Percentiles rank a stretch among this genome's conserved stretches.
phyloP scores from a whole-genome alignment of 2,329 filamentous ascomycete species.

The Plectosphaerella plurivora region DNA sequence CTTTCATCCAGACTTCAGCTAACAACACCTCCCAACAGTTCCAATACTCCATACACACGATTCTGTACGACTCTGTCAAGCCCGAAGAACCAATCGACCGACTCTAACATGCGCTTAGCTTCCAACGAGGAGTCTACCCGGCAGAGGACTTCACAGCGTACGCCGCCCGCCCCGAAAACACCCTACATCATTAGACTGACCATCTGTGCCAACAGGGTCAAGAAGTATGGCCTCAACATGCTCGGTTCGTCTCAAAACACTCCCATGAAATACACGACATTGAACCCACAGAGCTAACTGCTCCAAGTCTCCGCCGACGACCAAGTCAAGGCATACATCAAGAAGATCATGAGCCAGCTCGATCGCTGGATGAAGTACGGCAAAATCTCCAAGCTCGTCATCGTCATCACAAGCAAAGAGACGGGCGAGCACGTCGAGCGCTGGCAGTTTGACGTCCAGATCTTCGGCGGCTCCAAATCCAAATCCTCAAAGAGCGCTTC shows the following conservation, averaged over 20 bases:
- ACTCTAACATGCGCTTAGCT: slow-evolving; percentile 44
- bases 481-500: slow-evolving; percentile 47
- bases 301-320: slow-evolving; percentile 80
- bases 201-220: slow-evolving; percentile 49
- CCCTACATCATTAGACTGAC: not conserved
- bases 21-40: slow-evolving; percentile 51
- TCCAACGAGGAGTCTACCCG: slow-evolving; percentile 82
- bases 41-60: slow-evolving; percentile 97
- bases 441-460: slow-evolving; percentile 90
- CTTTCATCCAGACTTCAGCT: slow-evolving; percentile 7
- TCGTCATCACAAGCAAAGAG: slow-evolving; percentile 96
- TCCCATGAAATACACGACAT: not conserved
- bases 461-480: slow-evolving; percentile 36
- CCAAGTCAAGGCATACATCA: slow-evolving; percentile 98
- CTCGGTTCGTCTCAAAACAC: slow-evolving; percentile 51
- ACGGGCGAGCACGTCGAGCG: slow-evolving; percentile 93
- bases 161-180: slow-evolving; percentile 19
- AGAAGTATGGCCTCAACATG: slow-evolving; percentile 99
- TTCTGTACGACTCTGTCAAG: slow-evolving; percentile 60
- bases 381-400: slow-evolving; percentile 95
- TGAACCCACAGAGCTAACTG: not conserved
- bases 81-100: not conserved
- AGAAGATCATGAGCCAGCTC: slow-evolving; percentile 97
- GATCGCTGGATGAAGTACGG: slow-evolving; percentile 97
- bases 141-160: slow-evolving; percentile 95